Conservation (phyloP, 208 protist genomes). For the Acanthamoeba castellanii region DNA sequence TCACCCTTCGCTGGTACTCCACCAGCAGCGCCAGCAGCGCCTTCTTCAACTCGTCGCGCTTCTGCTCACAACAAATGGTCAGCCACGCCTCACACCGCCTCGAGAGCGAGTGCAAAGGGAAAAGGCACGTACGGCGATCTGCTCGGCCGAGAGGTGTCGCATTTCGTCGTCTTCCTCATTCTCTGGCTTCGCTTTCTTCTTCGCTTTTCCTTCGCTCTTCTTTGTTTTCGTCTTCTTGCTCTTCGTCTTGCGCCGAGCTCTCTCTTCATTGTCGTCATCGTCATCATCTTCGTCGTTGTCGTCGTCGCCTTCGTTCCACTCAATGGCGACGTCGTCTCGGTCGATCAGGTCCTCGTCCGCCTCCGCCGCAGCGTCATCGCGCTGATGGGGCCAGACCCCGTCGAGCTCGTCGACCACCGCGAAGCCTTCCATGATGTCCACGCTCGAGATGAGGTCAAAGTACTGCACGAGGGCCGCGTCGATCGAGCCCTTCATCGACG, state of each 20-base stretch:
- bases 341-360: background rate
- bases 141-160: slow-evolving; percentile 28
- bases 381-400: background rate
- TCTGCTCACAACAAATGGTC: background rate
- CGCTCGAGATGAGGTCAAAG: slow-evolving; percentile 53
- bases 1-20: slow-evolving; percentile 42
- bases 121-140: background rate
- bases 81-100: background rate
- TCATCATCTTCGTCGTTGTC: background rate
- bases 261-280: background rate
- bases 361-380: background rate
- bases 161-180: background rate
- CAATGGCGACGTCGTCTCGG: slow-evolving; percentile 16
- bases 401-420: slow-evolving; percentile 55
- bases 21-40: slow-evolving; percentile 42
- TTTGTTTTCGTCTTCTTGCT: background rate
- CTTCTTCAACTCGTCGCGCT: slow-evolving; percentile 45
- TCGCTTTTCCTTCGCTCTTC: background rate
- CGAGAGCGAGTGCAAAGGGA: background rate
- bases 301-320: background rate
- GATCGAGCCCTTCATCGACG: slow-evolving; percentile 45
- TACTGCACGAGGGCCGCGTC: slow-evolving; percentile 6
- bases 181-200: background rate
- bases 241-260: background rate
- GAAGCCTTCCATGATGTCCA: slow-evolving; percentile 69